These are phyloP conservation scores for Alopecurus myosuroides DNA, from an alignment of 176 grass and related monocot species.

Conservation along the genomic window DNA sequence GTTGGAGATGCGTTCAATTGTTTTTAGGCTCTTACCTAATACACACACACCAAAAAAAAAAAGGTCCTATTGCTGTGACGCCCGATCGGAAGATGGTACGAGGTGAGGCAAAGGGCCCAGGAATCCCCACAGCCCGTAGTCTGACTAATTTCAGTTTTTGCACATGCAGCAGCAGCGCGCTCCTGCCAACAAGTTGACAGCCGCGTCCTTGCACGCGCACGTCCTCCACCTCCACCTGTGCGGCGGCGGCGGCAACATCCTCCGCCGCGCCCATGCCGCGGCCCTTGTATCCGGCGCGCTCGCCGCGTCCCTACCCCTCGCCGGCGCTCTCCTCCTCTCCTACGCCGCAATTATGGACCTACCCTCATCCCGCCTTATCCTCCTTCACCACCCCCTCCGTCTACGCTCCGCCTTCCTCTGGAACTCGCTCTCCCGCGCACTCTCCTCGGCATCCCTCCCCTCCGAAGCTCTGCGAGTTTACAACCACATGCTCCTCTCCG, in stretches of 20 bases:
- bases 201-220: slow-evolving; percentile 34
- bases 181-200: neutral
- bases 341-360: slow-evolving; percentile 47
- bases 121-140: no score
- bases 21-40: no score
- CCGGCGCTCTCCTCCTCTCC: slow-evolving; percentile 60
- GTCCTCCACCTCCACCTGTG: slow-evolving; percentile 40
- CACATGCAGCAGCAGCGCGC: neutral
- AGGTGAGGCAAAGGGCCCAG: no score
- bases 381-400: slow-evolving; percentile 36
- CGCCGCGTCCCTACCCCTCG: slow-evolving; percentile 24
- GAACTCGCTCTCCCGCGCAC: slow-evolving; percentile 80
- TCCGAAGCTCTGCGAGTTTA: slow-evolving; percentile 38
- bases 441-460: slow-evolving; percentile 37
- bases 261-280: slow-evolving; percentile 36
- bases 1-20: no score
- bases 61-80: no score
- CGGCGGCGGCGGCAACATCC: neutral
- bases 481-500: slow-evolving; percentile 44
- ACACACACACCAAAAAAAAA: no score
- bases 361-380: slow-evolving; percentile 40
- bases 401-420: slow-evolving; percentile 56
- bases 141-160: neutral
- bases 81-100: no score
- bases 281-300: slow-evolving; percentile 47